A percentile compares a stretch with the other conserved stretches of the same genome.
phyloP scores from a whole-genome alignment of 2,329 filamentous ascomycete genomes.

The Pseudonectria foliicola region DNA sequence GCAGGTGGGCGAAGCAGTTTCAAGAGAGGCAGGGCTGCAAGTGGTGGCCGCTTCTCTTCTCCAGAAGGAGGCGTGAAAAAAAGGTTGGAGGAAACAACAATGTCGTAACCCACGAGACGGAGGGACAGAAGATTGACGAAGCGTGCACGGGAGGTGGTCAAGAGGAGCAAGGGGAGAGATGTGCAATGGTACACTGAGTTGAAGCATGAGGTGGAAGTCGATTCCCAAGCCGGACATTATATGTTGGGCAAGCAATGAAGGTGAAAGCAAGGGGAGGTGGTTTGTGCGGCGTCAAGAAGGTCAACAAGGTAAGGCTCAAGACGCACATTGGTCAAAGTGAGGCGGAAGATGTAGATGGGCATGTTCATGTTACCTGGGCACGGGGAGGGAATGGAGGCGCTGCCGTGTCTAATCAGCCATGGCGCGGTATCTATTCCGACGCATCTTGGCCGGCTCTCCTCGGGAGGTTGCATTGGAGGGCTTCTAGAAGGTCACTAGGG shows the following conservation, averaged over 20 bases:
- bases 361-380: background rate
- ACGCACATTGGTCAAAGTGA: conserved; percentile 14
- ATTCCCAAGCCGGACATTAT: no score
- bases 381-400: background rate
- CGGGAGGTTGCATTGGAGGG: no score
- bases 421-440: no score
- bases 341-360: conserved; percentile 4
- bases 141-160: background rate
- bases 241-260: background rate
- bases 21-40: no score
- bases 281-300: conserved; percentile 1
- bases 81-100: no score
- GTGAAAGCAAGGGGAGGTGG: background rate
- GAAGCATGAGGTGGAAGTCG: no score
- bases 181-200: conserved; percentile 4
- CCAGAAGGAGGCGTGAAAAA: no score
- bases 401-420: no score
- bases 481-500: no score
- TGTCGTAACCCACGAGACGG: conserved; percentile 3
- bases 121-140: background rate
- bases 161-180: background rate
- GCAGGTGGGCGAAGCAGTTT: no score
- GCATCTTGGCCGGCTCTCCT: no score
- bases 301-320: conserved; percentile 20
- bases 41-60: no score